Base-by-base conservation (phyloP, 2,329 filamentous ascomycete genomes). In the Penicillium polonicum region DNA sequence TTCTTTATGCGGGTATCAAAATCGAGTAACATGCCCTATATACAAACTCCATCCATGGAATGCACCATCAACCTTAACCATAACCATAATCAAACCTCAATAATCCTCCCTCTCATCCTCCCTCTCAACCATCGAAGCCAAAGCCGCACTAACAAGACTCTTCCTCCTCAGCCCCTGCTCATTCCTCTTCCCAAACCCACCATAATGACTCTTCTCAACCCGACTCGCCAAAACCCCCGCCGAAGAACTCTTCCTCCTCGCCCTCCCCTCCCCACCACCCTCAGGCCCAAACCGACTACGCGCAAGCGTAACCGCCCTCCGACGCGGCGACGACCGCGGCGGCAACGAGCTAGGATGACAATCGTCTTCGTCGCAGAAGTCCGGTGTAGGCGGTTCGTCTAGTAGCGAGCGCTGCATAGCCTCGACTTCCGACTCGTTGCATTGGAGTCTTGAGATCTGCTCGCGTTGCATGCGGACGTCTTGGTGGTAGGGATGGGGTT, bases 401-500 rank as follows among this genome's bases (percentile, higher is more conserved):
- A 33, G n/a, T 23, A 53, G 21, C 4, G 44, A 55, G 15, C 55
- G 49, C 27, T 52, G 55, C 55, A 78, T 66, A 25, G 73, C 70
- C 17, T 78, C 76, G 3, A 75, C 50, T 6, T 73, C 71, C 0
- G 66, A 64, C 12, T 72, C 62, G 46, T 71, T 70, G 59, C 74
- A 77, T 61, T 78, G 76, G 17, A 77, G 57, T 41, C 73, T 70
- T 21, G 75, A 74, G 55, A 78, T 72, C 5, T 73, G 71, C 54
- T 78, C 74, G 15, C 76, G 69, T 48, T 75, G 74, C 21, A 64
- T 55, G 36, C 76, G 75, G 36, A 76, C 58, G 48, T 64, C 62
- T 41, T 61, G 60, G 17, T 65, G 63, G 48, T 46, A 56, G 10
- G 29, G 49, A 19, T 58, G 52, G 29, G 35, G 27, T 21, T 50